These are phyloP conservation scores for Melampsora americana DNA, from an alignment of 1,284 basidiomycete species.

Conservation along the genomic window DNA sequence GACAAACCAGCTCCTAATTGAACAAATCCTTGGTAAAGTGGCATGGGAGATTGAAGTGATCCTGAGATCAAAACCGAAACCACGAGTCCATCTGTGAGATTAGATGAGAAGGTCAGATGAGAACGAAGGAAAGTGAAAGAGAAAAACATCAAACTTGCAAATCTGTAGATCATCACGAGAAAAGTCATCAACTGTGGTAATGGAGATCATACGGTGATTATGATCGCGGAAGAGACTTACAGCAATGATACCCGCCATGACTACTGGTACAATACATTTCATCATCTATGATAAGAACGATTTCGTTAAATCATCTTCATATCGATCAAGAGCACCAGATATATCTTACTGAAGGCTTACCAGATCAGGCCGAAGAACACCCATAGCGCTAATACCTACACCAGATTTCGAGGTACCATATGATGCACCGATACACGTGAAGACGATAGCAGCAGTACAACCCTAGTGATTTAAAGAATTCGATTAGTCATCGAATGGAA, in stretches of 20 bases:
- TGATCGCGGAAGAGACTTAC: constrained; percentile 45
- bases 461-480: constrained; percentile 4
- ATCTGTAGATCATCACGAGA: constrained; percentile 38
- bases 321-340: not conserved
- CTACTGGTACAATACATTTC: constrained; percentile 51
- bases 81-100: constrained; percentile 55
- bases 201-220: too few species aligned
- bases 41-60: constrained; percentile 56
- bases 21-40: constrained; percentile 57
- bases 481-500: not conserved
- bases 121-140: not conserved
- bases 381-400: constrained; percentile 58
- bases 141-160: constrained; percentile 34
- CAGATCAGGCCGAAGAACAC: constrained; percentile 58
- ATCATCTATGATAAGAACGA: constrained; percentile 15
- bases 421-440: constrained; percentile 45
- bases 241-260: constrained; percentile 55
- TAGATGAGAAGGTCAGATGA: constrained; percentile 44
- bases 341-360: constrained; percentile 46
- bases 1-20: constrained; percentile 58
- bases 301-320: not conserved
- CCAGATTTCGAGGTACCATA: constrained; percentile 59
- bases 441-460: constrained; percentile 39
- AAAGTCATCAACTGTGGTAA: too few species aligned
- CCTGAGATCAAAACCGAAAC: constrained; percentile 57